A percentile compares a stretch with the other conserved stretches of the same genome.
These are phyloP conservation scores for Phaeolepiota aurea DNA, from an alignment of 768 basidiomycete species.

Conservation along the genomic window DNA sequence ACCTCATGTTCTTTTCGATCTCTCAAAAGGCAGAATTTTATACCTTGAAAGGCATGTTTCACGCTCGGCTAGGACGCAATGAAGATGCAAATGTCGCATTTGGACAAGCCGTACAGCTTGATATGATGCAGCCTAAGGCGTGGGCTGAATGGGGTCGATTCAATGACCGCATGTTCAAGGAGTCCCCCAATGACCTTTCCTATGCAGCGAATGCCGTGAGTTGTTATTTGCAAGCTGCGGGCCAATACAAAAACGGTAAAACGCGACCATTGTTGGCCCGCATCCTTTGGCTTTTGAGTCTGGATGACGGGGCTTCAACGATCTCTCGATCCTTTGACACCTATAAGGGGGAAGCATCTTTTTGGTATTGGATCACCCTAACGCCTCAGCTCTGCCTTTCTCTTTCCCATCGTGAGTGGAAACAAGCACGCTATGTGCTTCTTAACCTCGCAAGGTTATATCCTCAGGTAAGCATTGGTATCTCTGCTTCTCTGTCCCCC, in stretches of 20 bases:
- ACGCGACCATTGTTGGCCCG: conserved; percentile 86
- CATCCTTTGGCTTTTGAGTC: conserved; percentile 91
- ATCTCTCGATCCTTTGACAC: conserved; percentile 83
- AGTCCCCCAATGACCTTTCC: conserved; percentile 61
- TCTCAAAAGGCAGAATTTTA: conserved; percentile 97
- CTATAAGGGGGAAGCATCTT: conserved; percentile 93
- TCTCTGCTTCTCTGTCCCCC: conserved; percentile 1
- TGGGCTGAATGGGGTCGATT: conserved; percentile 99
- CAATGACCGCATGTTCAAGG: conserved; percentile 91
- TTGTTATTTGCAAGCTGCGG: conserved; percentile 96
- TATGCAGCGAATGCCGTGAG: conserved; percentile 89
- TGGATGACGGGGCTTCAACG: conserved; percentile 71
- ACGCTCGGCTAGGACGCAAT: conserved; percentile 74
- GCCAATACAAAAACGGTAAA: conserved; percentile 90
- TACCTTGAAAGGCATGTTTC: conserved; percentile 98
- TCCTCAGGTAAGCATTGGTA: conserved; percentile 90
- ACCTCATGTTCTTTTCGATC: conserved; percentile 93
- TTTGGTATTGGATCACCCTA: conserved; percentile 98
- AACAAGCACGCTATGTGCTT: conserved; percentile 84
- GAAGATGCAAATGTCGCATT: conserved; percentile 92
- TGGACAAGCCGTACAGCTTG: conserved; percentile 92
- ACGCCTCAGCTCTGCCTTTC: conserved; percentile 92
- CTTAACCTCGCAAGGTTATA: conserved; percentile 84
- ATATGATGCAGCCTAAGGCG: conserved; percentile 89
- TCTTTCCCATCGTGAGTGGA: conserved; percentile 85